Evolutionary conservation across 495 filamentous ascomycete genomes (phyloP).

Genomic region (Pseudoneurospora amorphoporcata): DNA sequence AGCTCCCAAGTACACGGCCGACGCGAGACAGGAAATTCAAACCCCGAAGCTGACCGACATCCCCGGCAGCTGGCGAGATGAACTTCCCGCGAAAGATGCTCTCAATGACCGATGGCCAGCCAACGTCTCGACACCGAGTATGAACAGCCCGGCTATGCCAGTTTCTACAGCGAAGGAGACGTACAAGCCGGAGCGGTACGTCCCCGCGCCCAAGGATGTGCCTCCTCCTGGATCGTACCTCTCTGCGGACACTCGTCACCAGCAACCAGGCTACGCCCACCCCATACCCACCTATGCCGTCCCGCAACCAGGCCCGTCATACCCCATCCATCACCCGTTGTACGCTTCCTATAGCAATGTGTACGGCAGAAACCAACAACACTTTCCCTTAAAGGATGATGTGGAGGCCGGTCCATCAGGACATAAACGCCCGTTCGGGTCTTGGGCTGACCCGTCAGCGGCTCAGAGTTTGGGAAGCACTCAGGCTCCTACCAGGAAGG

Average conservation of each 20-base stretch:
- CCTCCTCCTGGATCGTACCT: not conserved
- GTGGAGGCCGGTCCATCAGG: not conserved
- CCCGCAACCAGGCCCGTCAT: not conserved
- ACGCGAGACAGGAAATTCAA: not conserved
- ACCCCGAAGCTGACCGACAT: not conserved
- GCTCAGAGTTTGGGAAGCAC: not conserved
- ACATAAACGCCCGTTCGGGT: accelerated
- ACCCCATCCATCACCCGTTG: not conserved
- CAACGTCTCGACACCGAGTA: not conserved
- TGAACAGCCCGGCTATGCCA: accelerated
- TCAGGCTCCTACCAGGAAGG: not conserved
- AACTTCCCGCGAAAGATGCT: not conserved
- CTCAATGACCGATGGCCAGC: not conserved
- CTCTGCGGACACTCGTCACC: not conserved
- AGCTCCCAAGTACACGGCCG: not conserved
- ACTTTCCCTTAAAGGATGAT: not conserved
- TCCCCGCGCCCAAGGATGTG: not conserved
- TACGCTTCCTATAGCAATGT: not conserved
- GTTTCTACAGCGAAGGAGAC: not conserved
- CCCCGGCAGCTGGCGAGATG: not conserved
- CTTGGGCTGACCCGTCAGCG: not conserved
- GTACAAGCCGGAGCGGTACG: not conserved
- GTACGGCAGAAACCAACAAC: too few relatives aligned
- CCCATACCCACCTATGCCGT: not conserved
- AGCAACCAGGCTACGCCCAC: not conserved